These are phyloP conservation scores for Botrytis aclada DNA, from an alignment of 2,329 filamentous ascomycete species.

Conservation along the genomic window DNA sequence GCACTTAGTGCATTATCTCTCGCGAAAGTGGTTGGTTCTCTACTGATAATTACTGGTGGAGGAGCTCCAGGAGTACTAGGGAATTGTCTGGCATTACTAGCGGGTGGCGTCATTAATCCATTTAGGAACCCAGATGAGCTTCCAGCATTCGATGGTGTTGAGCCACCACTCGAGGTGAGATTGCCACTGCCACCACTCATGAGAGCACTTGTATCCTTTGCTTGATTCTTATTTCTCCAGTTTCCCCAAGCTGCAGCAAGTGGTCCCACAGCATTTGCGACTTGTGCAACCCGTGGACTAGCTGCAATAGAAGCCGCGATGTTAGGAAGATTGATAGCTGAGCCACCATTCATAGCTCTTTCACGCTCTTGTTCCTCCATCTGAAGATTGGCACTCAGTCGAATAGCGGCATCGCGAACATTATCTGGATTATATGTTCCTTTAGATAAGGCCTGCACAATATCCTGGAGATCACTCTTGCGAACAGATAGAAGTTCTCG, in stretches of 20 bases:
- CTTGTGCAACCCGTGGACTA: constrained; percentile 77
- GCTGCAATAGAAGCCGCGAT: constrained; percentile 65
- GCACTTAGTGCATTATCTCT: constrained; percentile 44
- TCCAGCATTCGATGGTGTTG: constrained; percentile 33
- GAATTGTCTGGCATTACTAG: constrained; percentile 45
- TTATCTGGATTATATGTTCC: constrained; percentile 73
- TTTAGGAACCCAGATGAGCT: constrained; percentile 61
- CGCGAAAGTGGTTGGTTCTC: constrained; percentile 43
- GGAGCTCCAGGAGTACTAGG: constrained; percentile 18
- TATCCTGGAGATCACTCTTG: constrained; percentile 87
- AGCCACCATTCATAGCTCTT: constrained; percentile 70
- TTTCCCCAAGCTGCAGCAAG: constrained; percentile 92
- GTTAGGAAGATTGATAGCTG: constrained; percentile 66
- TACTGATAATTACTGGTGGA: constrained; percentile 39
- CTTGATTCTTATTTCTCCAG: constrained; percentile 64
- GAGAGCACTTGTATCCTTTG: constrained; percentile 40
- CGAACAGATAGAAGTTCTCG: constrained; percentile 89
- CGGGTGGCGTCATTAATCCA: constrained; percentile 86
- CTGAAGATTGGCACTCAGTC: constrained; percentile 88
- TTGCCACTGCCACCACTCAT: constrained; percentile 25
- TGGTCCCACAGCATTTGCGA: constrained; percentile 75
- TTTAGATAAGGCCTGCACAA: constrained; percentile 74
- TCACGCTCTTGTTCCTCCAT: constrained; percentile 98
- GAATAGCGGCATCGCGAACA: constrained; percentile 87
- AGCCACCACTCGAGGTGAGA: constrained; percentile 19